Evolutionary conservation across 163 green algal species (phyloP).

Genomic region (Dunaliella salina): DNA sequence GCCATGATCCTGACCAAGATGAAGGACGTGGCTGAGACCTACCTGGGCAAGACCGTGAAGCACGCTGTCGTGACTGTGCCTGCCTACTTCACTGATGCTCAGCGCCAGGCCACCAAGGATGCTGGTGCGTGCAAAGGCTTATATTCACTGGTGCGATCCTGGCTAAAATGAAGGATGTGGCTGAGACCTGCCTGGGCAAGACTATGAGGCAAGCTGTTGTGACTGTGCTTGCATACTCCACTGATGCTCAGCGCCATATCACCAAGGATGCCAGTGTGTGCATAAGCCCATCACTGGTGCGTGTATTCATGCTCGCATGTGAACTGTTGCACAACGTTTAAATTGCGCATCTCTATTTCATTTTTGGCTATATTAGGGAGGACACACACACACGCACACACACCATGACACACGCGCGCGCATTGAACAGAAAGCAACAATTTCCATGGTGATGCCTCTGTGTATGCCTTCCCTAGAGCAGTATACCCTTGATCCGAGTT

Average conservation of each 20-base stretch:
- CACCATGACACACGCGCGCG: not conserved
- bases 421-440: not conserved
- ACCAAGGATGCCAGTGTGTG: slow-evolving; percentile 86
- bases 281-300: not conserved
- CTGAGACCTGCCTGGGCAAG: slow-evolving; percentile 86
- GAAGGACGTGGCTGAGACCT: slow-evolving; percentile 86
- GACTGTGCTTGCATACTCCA: slow-evolving; percentile 99
- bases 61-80: slow-evolving; percentile 98
- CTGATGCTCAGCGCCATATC: slow-evolving; percentile 90
- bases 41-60: slow-evolving; percentile 89
- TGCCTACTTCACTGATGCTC: slow-evolving; percentile 99
- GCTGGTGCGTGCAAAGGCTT: slow-evolving; percentile 47
- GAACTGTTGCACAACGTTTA: too few relatives aligned
- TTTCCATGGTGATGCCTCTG: too few relatives aligned
- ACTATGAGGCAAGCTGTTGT: slow-evolving; percentile 94
- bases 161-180: slow-evolving; percentile 88
- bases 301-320: too few relatives aligned
- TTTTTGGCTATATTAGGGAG: too few relatives aligned
- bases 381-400: not conserved
- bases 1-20: slow-evolving; percentile 94
- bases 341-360: too few relatives aligned
- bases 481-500: too few relatives aligned
- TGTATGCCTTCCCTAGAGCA: too few relatives aligned
- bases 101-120: slow-evolving; percentile 92
- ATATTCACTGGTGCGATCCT: slow-evolving; percentile 69